Percentiles rank a stretch among this genome's conserved stretches.
These are phyloP conservation scores for Aureobasidium pullulans DNA, from an alignment of 2,329 filamentous ascomycete species.

Conservation along the genomic window DNA sequence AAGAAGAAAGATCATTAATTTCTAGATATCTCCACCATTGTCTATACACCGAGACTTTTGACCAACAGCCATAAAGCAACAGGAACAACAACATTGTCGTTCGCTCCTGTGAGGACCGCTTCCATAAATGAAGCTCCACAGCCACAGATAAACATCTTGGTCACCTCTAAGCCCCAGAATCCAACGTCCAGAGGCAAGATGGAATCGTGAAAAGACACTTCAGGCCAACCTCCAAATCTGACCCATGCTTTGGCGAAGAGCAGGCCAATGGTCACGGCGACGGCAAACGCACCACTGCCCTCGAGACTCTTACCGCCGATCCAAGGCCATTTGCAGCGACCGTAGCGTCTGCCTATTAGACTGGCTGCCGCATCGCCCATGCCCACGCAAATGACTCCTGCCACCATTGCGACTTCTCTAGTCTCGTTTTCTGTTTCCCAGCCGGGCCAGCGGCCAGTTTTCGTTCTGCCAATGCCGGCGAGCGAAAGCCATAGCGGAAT, in stretches of 20 bases:
- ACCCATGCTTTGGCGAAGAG: slow-evolving; percentile 67
- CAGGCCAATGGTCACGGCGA: slow-evolving; percentile 70
- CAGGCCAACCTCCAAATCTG: slow-evolving; percentile 61
- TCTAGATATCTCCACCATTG: too few species aligned
- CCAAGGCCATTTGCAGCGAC: slow-evolving; percentile 90
- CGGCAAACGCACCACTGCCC: slow-evolving; percentile 71
- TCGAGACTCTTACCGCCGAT: slow-evolving; percentile 93
- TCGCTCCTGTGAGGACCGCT: slow-evolving; percentile 89
- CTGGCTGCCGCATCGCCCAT: slow-evolving; percentile 92
- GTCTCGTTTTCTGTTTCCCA: slow-evolving; percentile 59
- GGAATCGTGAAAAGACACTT: slow-evolving; percentile 19
- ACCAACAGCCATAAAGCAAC: slow-evolving; percentile 79
- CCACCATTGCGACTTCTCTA: slow-evolving; percentile 81
- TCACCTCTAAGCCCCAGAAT: slow-evolving; percentile 26
- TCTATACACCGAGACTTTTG: slow-evolving; percentile 8
- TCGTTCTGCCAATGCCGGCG: slow-evolving; percentile 56
- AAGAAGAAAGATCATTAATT: too few species aligned
- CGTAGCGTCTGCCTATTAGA: slow-evolving; percentile 78
- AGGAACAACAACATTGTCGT: slow-evolving; percentile 96
- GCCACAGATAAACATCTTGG: slow-evolving; percentile 66
- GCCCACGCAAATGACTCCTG: slow-evolving; percentile 88
- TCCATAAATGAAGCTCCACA: slow-evolving; percentile 82
- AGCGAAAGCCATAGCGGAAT: slow-evolving; percentile 89
- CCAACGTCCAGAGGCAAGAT: slow-evolving; percentile 3
- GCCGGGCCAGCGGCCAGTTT: slow-evolving; percentile 50